Evolutionary conservation across 2,329 filamentous ascomycete species (phyloP).

Genomic region (Aspergillus glaucus): DNA sequence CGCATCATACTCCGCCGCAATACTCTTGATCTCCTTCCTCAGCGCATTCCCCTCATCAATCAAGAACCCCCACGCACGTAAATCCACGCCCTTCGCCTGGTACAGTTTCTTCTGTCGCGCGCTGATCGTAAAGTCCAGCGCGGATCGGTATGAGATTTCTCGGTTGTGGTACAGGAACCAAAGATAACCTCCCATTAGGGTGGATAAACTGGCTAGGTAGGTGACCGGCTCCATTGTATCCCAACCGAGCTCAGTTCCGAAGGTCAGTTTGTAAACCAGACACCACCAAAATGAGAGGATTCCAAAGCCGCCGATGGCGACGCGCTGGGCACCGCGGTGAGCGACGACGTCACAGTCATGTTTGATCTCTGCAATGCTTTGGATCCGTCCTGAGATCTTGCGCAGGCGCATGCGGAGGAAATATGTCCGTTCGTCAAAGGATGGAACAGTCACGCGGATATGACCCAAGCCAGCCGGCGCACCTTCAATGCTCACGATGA

Average conservation of each 20-base stretch:
- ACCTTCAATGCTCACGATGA: constrained; percentile 76
- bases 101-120: constrained; percentile 72
- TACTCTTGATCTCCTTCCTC: constrained; percentile 68
- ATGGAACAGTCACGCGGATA: constrained; percentile 74
- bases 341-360: constrained; percentile 73
- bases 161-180: constrained; percentile 93
- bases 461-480: constrained; percentile 53
- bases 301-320: constrained; percentile 74
- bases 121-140: constrained; percentile 80
- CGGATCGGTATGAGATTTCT: constrained; percentile 78
- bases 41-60: constrained; percentile 74
- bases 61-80: constrained; percentile 68
- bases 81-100: constrained; percentile 66
- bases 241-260: constrained; percentile 74
- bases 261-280: constrained; percentile 63
- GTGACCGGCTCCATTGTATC: constrained; percentile 87
- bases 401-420: constrained; percentile 73
- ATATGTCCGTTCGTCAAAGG: constrained; percentile 84
- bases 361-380: constrained; percentile 66
- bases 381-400: constrained; percentile 63
- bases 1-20: constrained; percentile 82
- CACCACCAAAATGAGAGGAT: constrained; percentile 73
- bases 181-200: constrained; percentile 81
- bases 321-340: constrained; percentile 67
- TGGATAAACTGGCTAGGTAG: constrained; percentile 78